These are phyloP conservation scores for Vachellia collinsii DNA, from an alignment of 306 rosid genomes.

Conservation along the genomic window DNA sequence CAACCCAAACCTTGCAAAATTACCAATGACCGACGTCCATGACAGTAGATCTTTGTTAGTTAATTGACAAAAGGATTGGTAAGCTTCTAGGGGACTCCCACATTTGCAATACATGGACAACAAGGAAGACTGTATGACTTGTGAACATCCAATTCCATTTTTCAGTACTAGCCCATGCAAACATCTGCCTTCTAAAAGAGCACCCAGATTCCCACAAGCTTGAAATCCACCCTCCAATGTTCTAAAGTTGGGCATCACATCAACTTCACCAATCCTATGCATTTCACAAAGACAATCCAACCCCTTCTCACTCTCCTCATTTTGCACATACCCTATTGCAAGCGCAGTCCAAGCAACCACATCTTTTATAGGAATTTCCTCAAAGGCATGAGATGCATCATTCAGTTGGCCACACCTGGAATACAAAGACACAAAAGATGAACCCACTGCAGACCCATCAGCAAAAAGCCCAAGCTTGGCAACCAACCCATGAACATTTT, in stretches of 20 bases:
- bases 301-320: constrained; percentile 64
- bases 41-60: constrained; percentile 60
- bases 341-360: constrained; percentile 86
- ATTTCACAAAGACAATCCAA: constrained; percentile 69
- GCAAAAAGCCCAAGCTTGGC: constrained; percentile 52
- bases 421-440: constrained; percentile 67
- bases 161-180: constrained; percentile 64
- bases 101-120: constrained; percentile 74
- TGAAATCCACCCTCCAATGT: constrained; percentile 79
- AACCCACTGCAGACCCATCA: constrained; percentile 54
- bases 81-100: constrained; percentile 60
- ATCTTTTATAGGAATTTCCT: constrained; percentile 64
- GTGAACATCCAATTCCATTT: constrained; percentile 57
- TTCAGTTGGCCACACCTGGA: constrained; percentile 54
- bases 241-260: constrained; percentile 60
- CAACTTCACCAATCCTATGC: constrained; percentile 58
- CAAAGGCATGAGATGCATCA: constrained; percentile 60
- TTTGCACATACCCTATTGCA: constrained; percentile 67
- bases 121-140: constrained; percentile 56
- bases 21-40: constrained; percentile 69
- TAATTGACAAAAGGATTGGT: constrained; percentile 54
- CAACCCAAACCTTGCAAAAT: constrained; percentile 67
- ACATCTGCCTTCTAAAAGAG: constrained; percentile 63
- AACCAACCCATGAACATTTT: constrained; percentile 59
- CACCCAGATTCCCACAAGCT: constrained; percentile 70